Evolutionary conservation across 352 stramenopile genomes (phyloP).

Genomic region (Globisporangium paddicum): DNA sequence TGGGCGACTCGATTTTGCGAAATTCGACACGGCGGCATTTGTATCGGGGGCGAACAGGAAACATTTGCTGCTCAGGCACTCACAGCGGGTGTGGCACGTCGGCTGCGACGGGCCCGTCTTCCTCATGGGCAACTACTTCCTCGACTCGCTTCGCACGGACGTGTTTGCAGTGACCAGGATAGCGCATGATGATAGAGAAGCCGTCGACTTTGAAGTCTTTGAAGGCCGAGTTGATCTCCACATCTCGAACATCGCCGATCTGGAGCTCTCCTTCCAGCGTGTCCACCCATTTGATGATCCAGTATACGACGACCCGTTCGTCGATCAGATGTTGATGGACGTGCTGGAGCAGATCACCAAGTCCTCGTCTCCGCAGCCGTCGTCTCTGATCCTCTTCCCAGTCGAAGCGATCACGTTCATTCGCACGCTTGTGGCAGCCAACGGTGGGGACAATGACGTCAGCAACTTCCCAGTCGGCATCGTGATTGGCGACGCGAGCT

Average conservation of each 20-base stretch:
- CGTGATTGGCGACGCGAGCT: constrained; percentile 52
- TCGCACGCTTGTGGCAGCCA: constrained; percentile 19
- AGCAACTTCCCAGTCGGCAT: constrained; percentile 19
- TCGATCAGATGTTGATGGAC: constrained; percentile 39
- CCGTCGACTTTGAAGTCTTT: constrained; percentile 32
- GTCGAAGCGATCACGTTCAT: constrained; percentile 62
- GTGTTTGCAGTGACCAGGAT: constrained; percentile 47
- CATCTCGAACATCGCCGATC: constrained; percentile 42
- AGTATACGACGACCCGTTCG: constrained; percentile 30
- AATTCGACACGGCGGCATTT: constrained; percentile 59
- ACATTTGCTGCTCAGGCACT: constrained; percentile 28
- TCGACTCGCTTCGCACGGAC: constrained; percentile 71
- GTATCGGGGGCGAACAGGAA: constrained; percentile 19
- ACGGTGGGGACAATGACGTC: background rate
- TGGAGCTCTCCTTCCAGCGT: constrained; percentile 35
- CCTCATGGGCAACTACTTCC: constrained; percentile 83
- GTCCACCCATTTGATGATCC: constrained; percentile 18
- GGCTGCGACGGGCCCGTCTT: constrained; percentile 50
- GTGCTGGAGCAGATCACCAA: constrained; percentile 22
- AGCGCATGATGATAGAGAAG: too few relatives aligned
- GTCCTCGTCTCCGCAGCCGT: constrained; percentile 7
- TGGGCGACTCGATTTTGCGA: constrained; percentile 57
- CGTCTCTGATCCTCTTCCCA: constrained; percentile 63
- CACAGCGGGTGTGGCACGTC: constrained; percentile 28
- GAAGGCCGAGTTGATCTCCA: constrained; percentile 36